Conservation (phyloP, 1,284 basidiomycete species). For the Anthracocystis setariae region DNA sequence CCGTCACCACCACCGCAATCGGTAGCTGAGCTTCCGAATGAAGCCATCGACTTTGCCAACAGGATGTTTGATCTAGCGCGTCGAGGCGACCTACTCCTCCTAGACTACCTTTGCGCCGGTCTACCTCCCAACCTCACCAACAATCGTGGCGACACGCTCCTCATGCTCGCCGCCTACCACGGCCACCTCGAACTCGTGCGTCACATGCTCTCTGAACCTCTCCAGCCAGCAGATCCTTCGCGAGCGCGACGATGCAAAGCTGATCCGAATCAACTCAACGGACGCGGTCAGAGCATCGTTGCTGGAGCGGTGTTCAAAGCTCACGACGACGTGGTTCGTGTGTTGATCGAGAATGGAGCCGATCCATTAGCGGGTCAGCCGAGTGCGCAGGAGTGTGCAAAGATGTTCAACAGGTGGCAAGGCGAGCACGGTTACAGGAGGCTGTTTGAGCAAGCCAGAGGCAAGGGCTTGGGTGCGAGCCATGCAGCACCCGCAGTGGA, state of each 20-base stretch:
- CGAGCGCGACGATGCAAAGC: constrained; percentile 22
- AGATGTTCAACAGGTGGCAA: constrained; percentile 64
- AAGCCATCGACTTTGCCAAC: constrained; percentile 37
- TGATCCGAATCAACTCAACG: constrained; percentile 73
- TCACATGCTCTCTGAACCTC: constrained; percentile 70
- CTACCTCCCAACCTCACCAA: constrained; percentile 83
- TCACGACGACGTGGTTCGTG: constrained; percentile 74
- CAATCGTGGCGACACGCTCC: constrained; percentile 69
- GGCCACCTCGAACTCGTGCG: constrained; percentile 75
- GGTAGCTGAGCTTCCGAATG: constrained; percentile 32
- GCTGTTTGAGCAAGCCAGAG: constrained; percentile 47
- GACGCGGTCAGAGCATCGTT: constrained; percentile 79
- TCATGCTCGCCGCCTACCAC: constrained; percentile 85
- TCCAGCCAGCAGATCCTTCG: not conserved
- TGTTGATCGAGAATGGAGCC: constrained; percentile 75
- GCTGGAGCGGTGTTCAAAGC: constrained; percentile 85
- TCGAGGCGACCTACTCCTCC: constrained; percentile 71
- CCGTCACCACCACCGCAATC: constrained; percentile 6
- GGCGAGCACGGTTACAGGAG: constrained; percentile 40
- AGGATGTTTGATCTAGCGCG: constrained; percentile 80
- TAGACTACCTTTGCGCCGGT: constrained; percentile 75
- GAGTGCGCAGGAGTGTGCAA: constrained; percentile 76
- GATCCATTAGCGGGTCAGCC: constrained; percentile 78
- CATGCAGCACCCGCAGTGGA: constrained; percentile 44
- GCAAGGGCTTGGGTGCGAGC: constrained; percentile 41